Evolutionary conservation across 1,284 basidiomycete species (phyloP), one percentile per base, ranked within the genome.

Genomic region (Testicularia cyperi): DNA sequence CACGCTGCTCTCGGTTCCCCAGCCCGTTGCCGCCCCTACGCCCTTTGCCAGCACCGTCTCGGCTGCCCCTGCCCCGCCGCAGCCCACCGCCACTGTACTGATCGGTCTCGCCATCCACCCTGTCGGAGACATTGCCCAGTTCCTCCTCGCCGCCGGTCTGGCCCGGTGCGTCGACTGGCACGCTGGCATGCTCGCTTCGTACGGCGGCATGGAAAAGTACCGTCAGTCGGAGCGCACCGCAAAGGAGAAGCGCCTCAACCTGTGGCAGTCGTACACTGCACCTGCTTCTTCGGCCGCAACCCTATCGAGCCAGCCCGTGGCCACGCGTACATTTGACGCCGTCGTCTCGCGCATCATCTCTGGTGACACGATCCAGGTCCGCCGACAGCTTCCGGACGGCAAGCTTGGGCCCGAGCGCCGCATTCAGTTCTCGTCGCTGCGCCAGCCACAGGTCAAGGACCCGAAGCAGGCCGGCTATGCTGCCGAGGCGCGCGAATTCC

Each of bases 121-220:
- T 12, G 88, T 86, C 21, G 92, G 94, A 15, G 94, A 96, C 78
- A 88, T 98, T 38, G 91, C 92, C 14, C 90, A 94, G 69, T 86
- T 88, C 78, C 81, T 98, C 34, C 85, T 92, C 15, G 83, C 83
- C 3, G 84, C 85, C 33, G 92, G 94, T 37, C 81, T 97, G 4
- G 94, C 92, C 10, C 87, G 90, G 49, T 84, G 95, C 40, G 88
- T 97, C 49, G 92, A 95, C 75, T 97, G 94, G 92, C 94, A 98
- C 77, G 92, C 92, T 12, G 94, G 92, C 24, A 88, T 97, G 82
- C 84, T 98, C 30, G 48, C 29, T 84, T 88, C 2, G 82, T 82
- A 51, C 80, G 70, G 71, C 16, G 65, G 68, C 42, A 74, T 74
- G 66, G 73, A 74, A 34, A 64, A 69, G 49, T 74, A 90, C 94